Evolutionary conservation across 495 filamentous ascomycete species (phyloP).

Genomic region (Penicillium odoratum): DNA sequence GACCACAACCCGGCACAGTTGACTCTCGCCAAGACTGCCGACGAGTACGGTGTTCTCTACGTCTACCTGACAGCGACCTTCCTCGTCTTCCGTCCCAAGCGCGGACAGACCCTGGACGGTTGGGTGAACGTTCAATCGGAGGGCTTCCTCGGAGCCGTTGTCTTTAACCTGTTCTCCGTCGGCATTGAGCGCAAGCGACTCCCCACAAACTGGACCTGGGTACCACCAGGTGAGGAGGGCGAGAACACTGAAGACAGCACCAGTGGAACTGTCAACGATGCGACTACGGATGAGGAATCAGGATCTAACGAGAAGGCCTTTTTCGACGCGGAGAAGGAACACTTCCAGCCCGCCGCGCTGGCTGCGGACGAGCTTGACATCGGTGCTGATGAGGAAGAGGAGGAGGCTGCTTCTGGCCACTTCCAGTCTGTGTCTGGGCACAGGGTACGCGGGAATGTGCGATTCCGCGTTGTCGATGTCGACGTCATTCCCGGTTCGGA

Average conservation of each 20-base stretch:
- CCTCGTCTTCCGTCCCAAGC: constrained; percentile 64
- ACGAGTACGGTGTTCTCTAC: constrained; percentile 68
- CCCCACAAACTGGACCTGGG: constrained; percentile 67
- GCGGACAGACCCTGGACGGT: constrained; percentile 59
- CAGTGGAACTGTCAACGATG: constrained; percentile 3
- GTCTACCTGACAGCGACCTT: constrained; percentile 75
- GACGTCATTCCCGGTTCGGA: constrained; percentile 59
- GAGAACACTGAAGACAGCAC: constrained; percentile 13
- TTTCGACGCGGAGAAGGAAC: constrained; percentile 45
- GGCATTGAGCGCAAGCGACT: constrained; percentile 66
- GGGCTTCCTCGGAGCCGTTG: constrained; percentile 67
- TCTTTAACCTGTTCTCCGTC: constrained; percentile 74
- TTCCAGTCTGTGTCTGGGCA: constrained; percentile 64
- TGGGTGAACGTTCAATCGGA: constrained; percentile 73
- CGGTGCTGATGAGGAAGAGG: constrained; percentile 30
- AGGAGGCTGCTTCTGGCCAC: constrained; percentile 48
- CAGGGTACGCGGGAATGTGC: constrained; percentile 58
- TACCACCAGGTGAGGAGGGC: constrained; percentile 42
- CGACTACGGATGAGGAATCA: constrained; percentile 38
- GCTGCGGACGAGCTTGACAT: constrained; percentile 37
- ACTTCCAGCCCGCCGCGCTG: constrained; percentile 39
- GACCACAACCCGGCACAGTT: constrained; percentile 40
- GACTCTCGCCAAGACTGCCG: constrained; percentile 54
- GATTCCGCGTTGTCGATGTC: constrained; percentile 63
- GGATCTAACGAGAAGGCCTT: constrained; percentile 17